Base-by-base conservation (phyloP, 805 yeast genomes). In the Torulaspora gathmanii region DNA sequence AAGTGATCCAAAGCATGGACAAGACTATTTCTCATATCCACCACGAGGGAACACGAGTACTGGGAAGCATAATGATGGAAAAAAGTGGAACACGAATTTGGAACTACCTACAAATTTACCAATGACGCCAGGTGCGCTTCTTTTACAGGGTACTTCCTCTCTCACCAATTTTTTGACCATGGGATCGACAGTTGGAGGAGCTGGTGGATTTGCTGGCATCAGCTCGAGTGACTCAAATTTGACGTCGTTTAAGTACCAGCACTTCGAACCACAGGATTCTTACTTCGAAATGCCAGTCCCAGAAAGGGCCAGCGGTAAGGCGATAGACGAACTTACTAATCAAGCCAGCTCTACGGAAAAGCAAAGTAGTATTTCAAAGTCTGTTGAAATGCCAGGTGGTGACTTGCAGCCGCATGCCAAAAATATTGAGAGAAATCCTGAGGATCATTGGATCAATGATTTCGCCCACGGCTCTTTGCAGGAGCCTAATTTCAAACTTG, bases 381-480 rank as follows among this genome's bases (percentile, higher is more conserved):
- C 31, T 6, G 19, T 17, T 13, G 33, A 27, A 17, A 27, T 13
- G 17, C 15, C 11, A 25, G 40, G 9, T 13, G 11, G 15, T 7
- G 8, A 15, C 11, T 5, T 19, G 3, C 15, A 37, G 27, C 30
- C 27, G 17, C 29, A 22, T n/a, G 28, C n/a, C 8, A 35, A 22
- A n/a, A 2, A 31, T 8, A 12, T 40, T 7, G 30, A 33, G 23
- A 16, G 4, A n/a, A 30, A 40, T 19, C 41, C 42, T 23, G 41
- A 52, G 36, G 58, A 52, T 30, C 51, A 79, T 47, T 83, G 91
- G 90, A 67, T 85, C 12, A 73, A 79, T 26, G 88, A 83, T 50
- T 82, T 85, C 53, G 77, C 84, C 40, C 79, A 72, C 44, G 25
- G 33, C 26, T 78, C 86, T 1, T 86, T 88, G 5, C 73, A 77